Evolutionary conservation across 805 yeast species (phyloP).

Genomic region (Clavispora phyllophila): DNA sequence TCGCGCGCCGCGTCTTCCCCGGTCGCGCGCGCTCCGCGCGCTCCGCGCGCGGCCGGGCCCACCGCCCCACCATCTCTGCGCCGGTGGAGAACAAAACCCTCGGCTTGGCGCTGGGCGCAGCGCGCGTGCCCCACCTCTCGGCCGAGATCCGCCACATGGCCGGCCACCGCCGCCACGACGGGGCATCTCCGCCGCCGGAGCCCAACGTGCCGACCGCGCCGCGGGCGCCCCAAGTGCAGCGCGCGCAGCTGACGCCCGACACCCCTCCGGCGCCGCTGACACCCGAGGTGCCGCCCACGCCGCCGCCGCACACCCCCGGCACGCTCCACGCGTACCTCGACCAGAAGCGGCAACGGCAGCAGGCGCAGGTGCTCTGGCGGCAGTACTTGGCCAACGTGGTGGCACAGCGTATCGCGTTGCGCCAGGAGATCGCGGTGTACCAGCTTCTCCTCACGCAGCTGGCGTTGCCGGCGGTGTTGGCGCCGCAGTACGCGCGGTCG

Average conservation of each 20-base stretch:
- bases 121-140: constrained; percentile 12
- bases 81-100: constrained; percentile 30
- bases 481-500: not conserved
- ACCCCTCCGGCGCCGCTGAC: not conserved
- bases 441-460: constrained; percentile 18
- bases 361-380: constrained; percentile 26
- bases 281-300: constrained; percentile 1
- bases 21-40: constrained; percentile 1
- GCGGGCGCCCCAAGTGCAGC: constrained; percentile 12
- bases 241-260: constrained; percentile 6
- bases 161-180: constrained; percentile 5
- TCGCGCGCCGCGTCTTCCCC: too few relatives aligned
- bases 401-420: constrained; percentile 32
- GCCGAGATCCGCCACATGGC: constrained; percentile 12
- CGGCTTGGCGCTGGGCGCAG: constrained; percentile 25
- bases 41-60: constrained; percentile 1
- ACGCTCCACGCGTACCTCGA: constrained; percentile 13
- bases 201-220: not conserved
- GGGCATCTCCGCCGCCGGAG: constrained; percentile 2
- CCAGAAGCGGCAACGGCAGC: constrained; percentile 1
- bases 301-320: constrained; percentile 5
- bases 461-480: constrained; percentile 8
- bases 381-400: constrained; percentile 30
- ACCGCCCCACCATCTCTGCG: constrained; percentile 19
- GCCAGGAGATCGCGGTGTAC: constrained; percentile 37